phyloP scores from a whole-genome alignment of 2,329 filamentous ascomycete genomes.

The Emydomyces testavorans region DNA sequence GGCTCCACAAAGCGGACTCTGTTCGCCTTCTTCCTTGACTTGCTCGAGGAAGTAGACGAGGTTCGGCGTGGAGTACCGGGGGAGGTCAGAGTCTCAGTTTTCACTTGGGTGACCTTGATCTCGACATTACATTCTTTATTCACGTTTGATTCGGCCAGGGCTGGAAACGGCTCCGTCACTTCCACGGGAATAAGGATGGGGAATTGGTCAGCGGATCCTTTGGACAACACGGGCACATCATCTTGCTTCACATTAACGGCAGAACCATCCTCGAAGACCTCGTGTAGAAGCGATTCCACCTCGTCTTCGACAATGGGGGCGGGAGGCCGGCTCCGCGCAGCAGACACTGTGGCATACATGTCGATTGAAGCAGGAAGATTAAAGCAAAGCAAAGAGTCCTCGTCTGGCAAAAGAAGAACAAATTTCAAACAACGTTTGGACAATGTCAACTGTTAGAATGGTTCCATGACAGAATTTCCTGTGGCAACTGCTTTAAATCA shows the following conservation, averaged over 20 bases:
- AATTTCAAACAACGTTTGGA: neutral
- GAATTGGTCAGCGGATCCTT: slow-evolving; percentile 36
- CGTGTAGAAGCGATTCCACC: slow-evolving; percentile 31
- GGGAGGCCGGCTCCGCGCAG: slow-evolving; percentile 31
- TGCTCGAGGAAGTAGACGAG: neutral
- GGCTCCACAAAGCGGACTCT: slow-evolving; percentile 14
- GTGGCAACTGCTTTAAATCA: slow-evolving; percentile 14
- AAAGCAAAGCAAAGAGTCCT: neutral
- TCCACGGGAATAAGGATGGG: slow-evolving; percentile 33
- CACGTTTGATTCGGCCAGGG: neutral
- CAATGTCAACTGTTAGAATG: slow-evolving; percentile 10
- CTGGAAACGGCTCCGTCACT: slow-evolving; percentile 9
- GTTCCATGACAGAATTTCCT: slow-evolving; percentile 15
- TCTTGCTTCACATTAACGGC: slow-evolving; percentile 3
- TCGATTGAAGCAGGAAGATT: slow-evolving; percentile 11
- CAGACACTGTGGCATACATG: slow-evolving; percentile 21
- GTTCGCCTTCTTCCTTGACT: slow-evolving; percentile 8
- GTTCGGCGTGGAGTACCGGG: neutral
- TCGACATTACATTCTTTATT: neutral
- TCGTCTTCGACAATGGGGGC: slow-evolving; percentile 38
- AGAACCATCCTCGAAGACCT: slow-evolving; percentile 27
- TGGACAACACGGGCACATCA: slow-evolving; percentile 19
- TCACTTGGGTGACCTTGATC: neutral
- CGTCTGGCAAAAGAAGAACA: slow-evolving; percentile 4
- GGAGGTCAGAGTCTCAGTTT: neutral